A percentile compares a stretch with the other conserved stretches of the same genome.
phyloP scores from a whole-genome alignment of 2,329 filamentous ascomycete genomes.

The Colletotrichum shisoi region DNA sequence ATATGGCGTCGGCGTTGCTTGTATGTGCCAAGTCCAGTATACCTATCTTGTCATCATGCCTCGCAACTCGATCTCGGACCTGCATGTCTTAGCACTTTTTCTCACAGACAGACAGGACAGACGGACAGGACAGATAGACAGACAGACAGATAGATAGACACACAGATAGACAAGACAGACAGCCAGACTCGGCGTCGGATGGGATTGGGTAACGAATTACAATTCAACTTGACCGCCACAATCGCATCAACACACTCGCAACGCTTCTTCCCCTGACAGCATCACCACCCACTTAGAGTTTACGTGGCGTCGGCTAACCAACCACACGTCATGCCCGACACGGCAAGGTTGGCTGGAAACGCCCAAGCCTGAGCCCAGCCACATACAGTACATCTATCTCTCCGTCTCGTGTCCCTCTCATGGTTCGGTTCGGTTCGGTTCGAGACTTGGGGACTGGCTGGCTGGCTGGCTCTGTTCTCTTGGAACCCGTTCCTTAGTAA shows the following conservation, averaged over 20 bases:
- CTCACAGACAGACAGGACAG: no score
- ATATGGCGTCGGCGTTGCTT: no score
- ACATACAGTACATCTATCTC: constrained; percentile 18
- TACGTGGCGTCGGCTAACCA: constrained; percentile 29
- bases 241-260: constrained; percentile 2
- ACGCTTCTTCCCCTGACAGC: background rate
- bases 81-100: no score
- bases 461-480: background rate
- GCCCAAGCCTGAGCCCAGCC: constrained; percentile 27
- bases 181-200: background rate
- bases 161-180: background rate
- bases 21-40: no score
- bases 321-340: constrained; percentile 30
- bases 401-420: no score
- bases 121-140: no score
- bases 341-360: constrained; percentile 25
- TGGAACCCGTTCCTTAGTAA: background rate
- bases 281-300: constrained; percentile 36
- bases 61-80: no score
- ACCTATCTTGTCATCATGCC: no score
- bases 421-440: no score
- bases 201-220: no score
- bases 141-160: background rate
- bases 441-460: no score
- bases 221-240: no score